Conservation (phyloP, 768 basidiomycete genomes). For the Chalciporus pseudorubinellus region DNA sequence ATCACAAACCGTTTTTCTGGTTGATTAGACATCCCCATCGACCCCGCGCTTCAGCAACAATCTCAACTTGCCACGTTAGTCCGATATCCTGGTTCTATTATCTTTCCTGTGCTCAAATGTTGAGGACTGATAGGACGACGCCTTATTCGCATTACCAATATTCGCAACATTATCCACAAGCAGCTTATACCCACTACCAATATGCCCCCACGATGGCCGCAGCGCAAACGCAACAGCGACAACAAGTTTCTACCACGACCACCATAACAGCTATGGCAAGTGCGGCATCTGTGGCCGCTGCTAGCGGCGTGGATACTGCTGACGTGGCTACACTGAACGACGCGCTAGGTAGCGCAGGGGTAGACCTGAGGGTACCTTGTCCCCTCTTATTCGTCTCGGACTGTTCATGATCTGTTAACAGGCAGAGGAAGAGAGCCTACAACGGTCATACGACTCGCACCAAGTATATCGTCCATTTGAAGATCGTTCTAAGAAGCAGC, state of each 20-base stretch:
- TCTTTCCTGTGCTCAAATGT: background rate
- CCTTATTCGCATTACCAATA: constrained; percentile 49
- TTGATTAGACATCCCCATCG: constrained; percentile 57
- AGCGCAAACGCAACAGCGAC: constrained; percentile 33
- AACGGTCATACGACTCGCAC: constrained; percentile 61
- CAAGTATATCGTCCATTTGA: constrained; percentile 64
- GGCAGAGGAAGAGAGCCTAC: constrained; percentile 85
- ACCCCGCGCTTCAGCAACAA: constrained; percentile 67
- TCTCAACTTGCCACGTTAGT: constrained; percentile 45
- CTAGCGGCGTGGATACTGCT: constrained; percentile 51
- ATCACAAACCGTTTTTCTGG: background rate
- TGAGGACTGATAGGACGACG: constrained; percentile 36
- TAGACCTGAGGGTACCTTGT: constrained; percentile 68
- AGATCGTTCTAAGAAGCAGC: constrained; percentile 79
- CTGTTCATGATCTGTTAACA: constrained; percentile 29
- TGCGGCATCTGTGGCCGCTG: constrained; percentile 25
- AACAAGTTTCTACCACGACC: constrained; percentile 16
- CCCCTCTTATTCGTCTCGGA: background rate
- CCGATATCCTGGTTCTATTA: background rate
- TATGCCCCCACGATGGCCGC: constrained; percentile 30
- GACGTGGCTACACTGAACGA: constrained; percentile 82
- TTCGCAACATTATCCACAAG: constrained; percentile 38
- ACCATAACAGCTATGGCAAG: constrained; percentile 16
- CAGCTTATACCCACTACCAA: constrained; percentile 45
- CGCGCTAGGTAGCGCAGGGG: constrained; percentile 82